A percentile compares a stretch with the other conserved stretches of the same genome.
These are phyloP conservation scores for Aspergillus biplanus DNA, from an alignment of 495 filamentous ascomycete genomes.

Conservation along the genomic window DNA sequence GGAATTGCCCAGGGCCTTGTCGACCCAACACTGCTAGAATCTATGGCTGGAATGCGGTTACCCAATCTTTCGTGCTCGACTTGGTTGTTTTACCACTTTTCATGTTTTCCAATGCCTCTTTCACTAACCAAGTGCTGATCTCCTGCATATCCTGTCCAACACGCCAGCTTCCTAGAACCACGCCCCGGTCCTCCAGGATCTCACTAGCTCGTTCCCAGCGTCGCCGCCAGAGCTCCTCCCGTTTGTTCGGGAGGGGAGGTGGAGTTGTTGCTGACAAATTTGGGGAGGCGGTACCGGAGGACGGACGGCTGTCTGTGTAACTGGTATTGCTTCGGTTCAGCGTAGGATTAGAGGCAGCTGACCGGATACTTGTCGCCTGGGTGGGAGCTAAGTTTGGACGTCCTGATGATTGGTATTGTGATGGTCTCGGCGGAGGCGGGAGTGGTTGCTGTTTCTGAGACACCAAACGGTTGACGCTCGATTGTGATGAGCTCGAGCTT, in stretches of 20 bases:
- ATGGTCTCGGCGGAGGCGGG: slow-evolving; percentile 35
- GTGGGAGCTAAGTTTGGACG: slow-evolving; percentile 32
- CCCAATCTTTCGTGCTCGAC: too few relatives aligned
- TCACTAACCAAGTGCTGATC: slow-evolving; percentile 55
- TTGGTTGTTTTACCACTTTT: background rate
- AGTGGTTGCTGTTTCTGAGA: slow-evolving; percentile 34
- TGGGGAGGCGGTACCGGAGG: slow-evolving; percentile 21
- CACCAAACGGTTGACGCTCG: slow-evolving; percentile 18
- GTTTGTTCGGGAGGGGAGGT: slow-evolving; percentile 62
- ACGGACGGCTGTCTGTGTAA: slow-evolving; percentile 17
- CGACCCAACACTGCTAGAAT: too few relatives aligned
- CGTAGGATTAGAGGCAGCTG: slow-evolving; percentile 35
- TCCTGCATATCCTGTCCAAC: slow-evolving; percentile 77
- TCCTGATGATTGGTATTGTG: slow-evolving; percentile 34
- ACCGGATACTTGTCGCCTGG: slow-evolving; percentile 25
- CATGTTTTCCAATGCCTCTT: slow-evolving; percentile 43
- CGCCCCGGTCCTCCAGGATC: slow-evolving; percentile 66
- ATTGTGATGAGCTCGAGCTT: slow-evolving; percentile 14
- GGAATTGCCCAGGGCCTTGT: too few relatives aligned
- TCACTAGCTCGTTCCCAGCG: slow-evolving; percentile 77
- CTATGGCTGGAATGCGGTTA: too few relatives aligned
- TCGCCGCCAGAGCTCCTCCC: slow-evolving; percentile 80
- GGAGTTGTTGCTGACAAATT: slow-evolving; percentile 19
- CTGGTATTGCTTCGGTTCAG: slow-evolving; percentile 26
- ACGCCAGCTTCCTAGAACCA: slow-evolving; percentile 82